Conservation (phyloP, 495 filamentous ascomycete species). For the Hypoxylon intermedium region DNA sequence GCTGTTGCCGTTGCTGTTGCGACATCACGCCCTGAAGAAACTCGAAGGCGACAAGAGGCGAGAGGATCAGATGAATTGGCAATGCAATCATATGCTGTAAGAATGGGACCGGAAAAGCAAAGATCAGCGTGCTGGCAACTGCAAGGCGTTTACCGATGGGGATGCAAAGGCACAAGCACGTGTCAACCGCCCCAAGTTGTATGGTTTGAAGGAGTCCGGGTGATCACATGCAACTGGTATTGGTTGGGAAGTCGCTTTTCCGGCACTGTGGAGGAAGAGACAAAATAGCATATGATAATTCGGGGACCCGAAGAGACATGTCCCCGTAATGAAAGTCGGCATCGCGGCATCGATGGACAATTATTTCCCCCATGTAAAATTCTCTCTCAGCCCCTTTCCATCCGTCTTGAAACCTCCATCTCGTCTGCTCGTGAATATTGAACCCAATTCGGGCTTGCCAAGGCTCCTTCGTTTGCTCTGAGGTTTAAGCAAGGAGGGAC, state of each 20-base stretch:
- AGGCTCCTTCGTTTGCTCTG: background rate
- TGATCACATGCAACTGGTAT: slow-evolving; percentile 40
- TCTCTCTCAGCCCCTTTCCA: slow-evolving; percentile 5
- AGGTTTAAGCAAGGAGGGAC: slow-evolving; percentile 2
- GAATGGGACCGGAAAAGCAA: slow-evolving; percentile 21
- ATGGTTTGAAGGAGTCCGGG: slow-evolving; percentile 21
- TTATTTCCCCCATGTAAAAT: slow-evolving; percentile 9
- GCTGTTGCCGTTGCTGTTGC: background rate
- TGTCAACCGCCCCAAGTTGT: slow-evolving; percentile 31
- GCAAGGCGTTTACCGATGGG: slow-evolving; percentile 18
- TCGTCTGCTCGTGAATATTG: background rate
- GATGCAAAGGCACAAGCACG: slow-evolving; percentile 36
- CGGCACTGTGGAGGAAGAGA: slow-evolving; percentile 26
- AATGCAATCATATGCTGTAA: slow-evolving; percentile 21
- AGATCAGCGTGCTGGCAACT: background rate
- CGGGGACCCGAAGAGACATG: slow-evolving; percentile 20
- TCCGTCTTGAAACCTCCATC: slow-evolving; percentile 4
- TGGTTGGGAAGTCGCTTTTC: slow-evolving; percentile 14
- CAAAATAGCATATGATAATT: slow-evolving; percentile 39
- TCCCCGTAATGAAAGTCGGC: background rate
- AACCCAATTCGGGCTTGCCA: background rate
- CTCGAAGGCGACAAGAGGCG: background rate
- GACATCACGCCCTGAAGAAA: slow-evolving; percentile 4
- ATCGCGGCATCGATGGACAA: slow-evolving; percentile 15
- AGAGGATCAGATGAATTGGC: background rate